phyloP scores from a whole-genome alignment of 2,329 filamentous ascomycete species.

The Botrytis cinerea region DNA sequence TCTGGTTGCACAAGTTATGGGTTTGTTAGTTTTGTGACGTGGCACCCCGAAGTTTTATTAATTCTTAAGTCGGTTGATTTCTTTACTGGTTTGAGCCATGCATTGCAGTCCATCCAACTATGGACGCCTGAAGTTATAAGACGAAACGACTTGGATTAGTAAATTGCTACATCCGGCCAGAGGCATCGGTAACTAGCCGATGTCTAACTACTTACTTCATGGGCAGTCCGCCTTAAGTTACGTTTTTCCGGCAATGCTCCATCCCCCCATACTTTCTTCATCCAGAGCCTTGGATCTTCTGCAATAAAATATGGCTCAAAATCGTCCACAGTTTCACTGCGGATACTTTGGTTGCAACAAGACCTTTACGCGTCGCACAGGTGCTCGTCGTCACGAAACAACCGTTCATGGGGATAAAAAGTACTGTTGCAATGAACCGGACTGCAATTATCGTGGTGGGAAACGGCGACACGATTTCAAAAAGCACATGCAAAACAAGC shows the following conservation, averaged over 20 bases:
- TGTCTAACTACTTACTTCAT: neutral
- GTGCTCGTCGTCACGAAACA: conserved; percentile 21
- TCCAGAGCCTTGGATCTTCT: conserved; percentile 12
- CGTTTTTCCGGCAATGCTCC: conserved; percentile 9
- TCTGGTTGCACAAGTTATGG: conserved; percentile 3
- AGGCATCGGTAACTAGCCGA: neutral
- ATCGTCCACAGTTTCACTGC: conserved; percentile 10
- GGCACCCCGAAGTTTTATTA: conserved; percentile 12
- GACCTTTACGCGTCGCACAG: conserved; percentile 22
- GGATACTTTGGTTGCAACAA: conserved; percentile 22
- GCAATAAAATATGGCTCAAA: conserved; percentile 1
- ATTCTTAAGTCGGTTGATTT: neutral
- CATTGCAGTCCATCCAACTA: conserved; percentile 9
- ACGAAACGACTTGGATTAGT: neutral
- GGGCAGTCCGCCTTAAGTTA: neutral
- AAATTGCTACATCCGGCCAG: neutral
- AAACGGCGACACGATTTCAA: conserved; percentile 22
- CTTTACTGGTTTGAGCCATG: conserved; percentile 11
- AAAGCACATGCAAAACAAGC: conserved; percentile 22
- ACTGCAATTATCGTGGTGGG: conserved; percentile 23
- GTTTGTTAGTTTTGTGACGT: conserved; percentile 16
- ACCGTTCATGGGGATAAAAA: conserved; percentile 22
- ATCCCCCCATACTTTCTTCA: conserved; percentile 18
- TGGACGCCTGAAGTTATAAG: neutral
- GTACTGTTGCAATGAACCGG: conserved; percentile 19